Conservation (phyloP, 2,329 filamentous ascomycete species). For the Fusarium sublunatum region DNA sequence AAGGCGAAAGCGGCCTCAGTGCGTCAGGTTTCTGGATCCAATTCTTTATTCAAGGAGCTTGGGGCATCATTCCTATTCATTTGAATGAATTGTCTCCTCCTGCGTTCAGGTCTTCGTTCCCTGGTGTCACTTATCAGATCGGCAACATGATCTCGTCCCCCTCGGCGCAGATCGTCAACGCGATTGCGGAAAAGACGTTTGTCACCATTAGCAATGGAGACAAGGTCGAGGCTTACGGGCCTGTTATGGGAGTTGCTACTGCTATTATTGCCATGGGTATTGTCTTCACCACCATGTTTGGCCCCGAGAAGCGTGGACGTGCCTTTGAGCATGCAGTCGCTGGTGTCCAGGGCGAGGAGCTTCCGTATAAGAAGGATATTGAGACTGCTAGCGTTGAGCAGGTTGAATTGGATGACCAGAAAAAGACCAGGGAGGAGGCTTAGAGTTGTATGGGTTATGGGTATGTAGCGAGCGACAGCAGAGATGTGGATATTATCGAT, state of each 20-base stretch:
- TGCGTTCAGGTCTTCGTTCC: slow-evolving; percentile 76
- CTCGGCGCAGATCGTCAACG: slow-evolving; percentile 81
- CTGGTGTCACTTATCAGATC: slow-evolving; percentile 78
- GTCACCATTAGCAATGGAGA: slow-evolving; percentile 66
- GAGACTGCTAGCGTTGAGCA: slow-evolving; percentile 45
- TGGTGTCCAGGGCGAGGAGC: slow-evolving; percentile 47
- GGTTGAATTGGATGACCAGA: slow-evolving; percentile 38
- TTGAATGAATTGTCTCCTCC: slow-evolving; percentile 78
- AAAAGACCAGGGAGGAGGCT: slow-evolving; percentile 24
- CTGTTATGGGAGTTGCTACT: slow-evolving; percentile 79
- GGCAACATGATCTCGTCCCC: slow-evolving; percentile 81
- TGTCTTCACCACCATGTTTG: slow-evolving; percentile 72
- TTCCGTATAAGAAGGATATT: slow-evolving; percentile 42
- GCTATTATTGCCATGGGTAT: slow-evolving; percentile 81
- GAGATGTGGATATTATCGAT: background rate
- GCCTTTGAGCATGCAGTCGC: slow-evolving; percentile 71
- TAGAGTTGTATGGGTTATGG: background rate
- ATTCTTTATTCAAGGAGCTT: slow-evolving; percentile 74
- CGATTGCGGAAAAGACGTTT: slow-evolving; percentile 71
- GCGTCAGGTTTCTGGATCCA: slow-evolving; percentile 76
- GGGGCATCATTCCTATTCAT: slow-evolving; percentile 77
- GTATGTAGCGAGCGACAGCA: background rate
- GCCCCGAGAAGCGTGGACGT: slow-evolving; percentile 78
- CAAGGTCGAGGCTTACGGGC: slow-evolving; percentile 75
- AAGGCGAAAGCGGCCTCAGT: slow-evolving; percentile 68